phyloP scores from a whole-genome alignment of 2,329 filamentous ascomycete species.

The Mariannaea sp. region DNA sequence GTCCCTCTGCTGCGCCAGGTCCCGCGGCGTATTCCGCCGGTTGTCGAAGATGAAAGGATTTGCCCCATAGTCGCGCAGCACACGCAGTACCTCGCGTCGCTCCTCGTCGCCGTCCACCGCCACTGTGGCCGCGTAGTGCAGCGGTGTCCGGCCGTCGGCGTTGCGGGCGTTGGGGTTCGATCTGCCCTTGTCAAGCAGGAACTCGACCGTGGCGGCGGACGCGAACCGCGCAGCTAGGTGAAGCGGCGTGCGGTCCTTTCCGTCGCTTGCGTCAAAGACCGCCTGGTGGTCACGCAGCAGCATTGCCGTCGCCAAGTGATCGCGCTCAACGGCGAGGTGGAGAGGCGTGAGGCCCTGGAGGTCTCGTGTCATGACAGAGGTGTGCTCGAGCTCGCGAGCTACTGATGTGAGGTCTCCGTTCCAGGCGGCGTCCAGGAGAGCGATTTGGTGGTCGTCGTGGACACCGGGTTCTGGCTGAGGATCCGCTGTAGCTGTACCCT shows the following conservation, averaged over 20 bases:
- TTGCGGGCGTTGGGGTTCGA: constrained; percentile 39
- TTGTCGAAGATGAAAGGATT: constrained; percentile 38
- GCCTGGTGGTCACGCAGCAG: constrained; percentile 40
- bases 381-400: constrained; percentile 31
- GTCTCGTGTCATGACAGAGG: constrained; percentile 36
- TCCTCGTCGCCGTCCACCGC: constrained; percentile 41
- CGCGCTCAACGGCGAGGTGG: constrained; percentile 41
- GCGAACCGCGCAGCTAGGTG: constrained; percentile 41
- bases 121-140: constrained; percentile 42
- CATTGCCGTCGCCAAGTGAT: constrained; percentile 42
- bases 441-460: constrained; percentile 29
- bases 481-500: neutral
- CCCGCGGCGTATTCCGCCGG: constrained; percentile 37
- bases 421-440: constrained; percentile 42
- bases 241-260: constrained; percentile 40
- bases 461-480: neutral
- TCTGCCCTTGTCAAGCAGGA: constrained; percentile 38
- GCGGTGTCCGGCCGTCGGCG: constrained; percentile 39
- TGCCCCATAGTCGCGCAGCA: constrained; percentile 38
- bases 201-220: constrained; percentile 39
- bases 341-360: constrained; percentile 39
- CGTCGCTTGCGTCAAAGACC: constrained; percentile 35
- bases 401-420: constrained; percentile 38
- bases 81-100: constrained; percentile 38
- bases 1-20: constrained; percentile 41